A percentile compares a stretch with the other conserved stretches of the same genome.
Evolutionary conservation across 2,329 filamentous ascomycete species (phyloP).

Genomic region (Colletotrichum orbiculare): DNA sequence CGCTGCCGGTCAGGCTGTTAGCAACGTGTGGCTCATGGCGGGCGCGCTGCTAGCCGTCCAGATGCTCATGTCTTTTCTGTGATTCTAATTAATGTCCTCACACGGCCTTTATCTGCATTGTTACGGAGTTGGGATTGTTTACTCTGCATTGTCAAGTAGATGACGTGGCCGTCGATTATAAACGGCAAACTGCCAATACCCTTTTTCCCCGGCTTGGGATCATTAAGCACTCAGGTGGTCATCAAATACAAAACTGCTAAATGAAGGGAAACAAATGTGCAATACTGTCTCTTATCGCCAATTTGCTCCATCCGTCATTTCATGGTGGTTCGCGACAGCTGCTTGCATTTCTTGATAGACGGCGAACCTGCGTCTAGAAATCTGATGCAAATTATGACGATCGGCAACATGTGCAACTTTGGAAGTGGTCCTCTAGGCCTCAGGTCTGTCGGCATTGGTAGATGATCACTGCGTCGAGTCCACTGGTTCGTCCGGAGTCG

Average conservation of each 20-base stretch:
- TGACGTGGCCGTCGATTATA: slow-evolving; percentile 12
- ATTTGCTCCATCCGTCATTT: too few species aligned
- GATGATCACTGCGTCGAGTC: neutral
- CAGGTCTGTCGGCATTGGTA: neutral
- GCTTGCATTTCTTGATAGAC: too few species aligned
- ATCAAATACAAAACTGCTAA: too few species aligned
- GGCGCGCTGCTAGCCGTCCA: slow-evolving; percentile 25
- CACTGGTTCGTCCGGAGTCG: slow-evolving; percentile 29
- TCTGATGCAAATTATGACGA: too few species aligned
- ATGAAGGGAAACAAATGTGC: too few species aligned
- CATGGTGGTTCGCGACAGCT: too few species aligned
- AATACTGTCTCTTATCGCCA: too few species aligned
- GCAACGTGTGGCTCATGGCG: slow-evolving; percentile 15
- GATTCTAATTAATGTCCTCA: slow-evolving; percentile 17
- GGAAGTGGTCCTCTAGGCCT: too few species aligned
- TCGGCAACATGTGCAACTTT: too few species aligned
- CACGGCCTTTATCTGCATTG: slow-evolving; percentile 23
- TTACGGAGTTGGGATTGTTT: slow-evolving; percentile 23
- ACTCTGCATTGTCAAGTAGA: slow-evolving; percentile 22
- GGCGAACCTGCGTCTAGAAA: too few species aligned
- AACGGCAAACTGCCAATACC: slow-evolving; percentile 32
- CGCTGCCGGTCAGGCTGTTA: slow-evolving; percentile 23
- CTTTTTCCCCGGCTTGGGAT: slow-evolving; percentile 15
- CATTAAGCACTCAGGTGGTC: too few species aligned
- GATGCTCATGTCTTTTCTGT: slow-evolving; percentile 27